Base-by-base conservation (phyloP, 371 early-diverging fungal species). In the Mucor saturninus region DNA sequence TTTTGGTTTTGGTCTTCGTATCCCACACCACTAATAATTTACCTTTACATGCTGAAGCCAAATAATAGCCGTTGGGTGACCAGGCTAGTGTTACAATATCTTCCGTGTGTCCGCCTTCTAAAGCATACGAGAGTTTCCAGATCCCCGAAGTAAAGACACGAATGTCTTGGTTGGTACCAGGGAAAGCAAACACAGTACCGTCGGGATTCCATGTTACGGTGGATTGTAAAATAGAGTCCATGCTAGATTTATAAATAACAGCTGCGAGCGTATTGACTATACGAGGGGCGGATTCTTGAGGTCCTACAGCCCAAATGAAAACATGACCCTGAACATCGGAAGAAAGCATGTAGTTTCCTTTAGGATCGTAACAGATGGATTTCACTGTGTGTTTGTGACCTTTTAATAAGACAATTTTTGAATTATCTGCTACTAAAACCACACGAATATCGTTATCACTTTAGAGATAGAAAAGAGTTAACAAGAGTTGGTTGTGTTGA, bases 141-240 rank as follows among this genome's bases (percentile, higher is more conserved):
- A 61, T 72, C 9, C 60, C 68, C 15, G 65, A 57, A 28, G 68
- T 61, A 39, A 79, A 67, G 2, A 87, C 56, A 14, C 73, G 65
- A 11, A 84, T 71, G 73, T 86, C 81, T 38, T 67, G 59, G 30
- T 76, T 56, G 9, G 54, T 63, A n/a, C 87, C 86, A 31, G 86
- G 79, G 10, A 85, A 67, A 2, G 86, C 88, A 64, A 90, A 81
- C 21, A 56, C 70, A 2, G 73, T 65, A 8, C 81, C 81, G 53
- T 71, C 73, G 4, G 87, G 85, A 55, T 83, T 82, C 91, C 91
- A 92, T 15, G 83, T 71, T 0, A 87, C 67, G 2, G 71, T 80
- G 2, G 67, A 52, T 40, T 58, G 53, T 10, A 53, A 15, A 42
- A 59, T 4, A 62, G 61, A 53, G 32, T 68, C 39, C 58, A 67